These are phyloP conservation scores for Geotrichum macrosporum DNA, from an alignment of 1,139 yeast species.

Conservation along the genomic window DNA sequence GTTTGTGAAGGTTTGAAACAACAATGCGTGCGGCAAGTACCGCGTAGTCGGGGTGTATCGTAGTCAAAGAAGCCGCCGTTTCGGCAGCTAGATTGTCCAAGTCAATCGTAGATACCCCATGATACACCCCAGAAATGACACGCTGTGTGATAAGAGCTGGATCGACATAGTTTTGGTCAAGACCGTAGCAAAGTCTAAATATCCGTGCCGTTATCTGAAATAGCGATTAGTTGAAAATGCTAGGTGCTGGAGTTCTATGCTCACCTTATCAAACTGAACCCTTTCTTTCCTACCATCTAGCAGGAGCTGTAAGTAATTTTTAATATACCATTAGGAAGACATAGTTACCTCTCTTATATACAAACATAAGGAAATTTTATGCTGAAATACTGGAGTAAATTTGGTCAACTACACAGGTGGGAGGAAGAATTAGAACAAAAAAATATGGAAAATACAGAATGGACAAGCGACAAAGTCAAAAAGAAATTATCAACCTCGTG, in stretches of 20 bases:
- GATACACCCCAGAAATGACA: constrained; percentile 69
- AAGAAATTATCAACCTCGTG: constrained; percentile 15
- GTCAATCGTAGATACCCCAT: constrained; percentile 79
- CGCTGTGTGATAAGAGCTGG: constrained; percentile 68
- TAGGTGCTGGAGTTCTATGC: neutral
- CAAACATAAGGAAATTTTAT: constrained; percentile 34
- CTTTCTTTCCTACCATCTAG: constrained; percentile 67
- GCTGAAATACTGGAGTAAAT: neutral
- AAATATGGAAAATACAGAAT: neutral
- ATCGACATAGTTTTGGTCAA: constrained; percentile 62
- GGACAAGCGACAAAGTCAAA: neutral
- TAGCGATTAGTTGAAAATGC: constrained; percentile 5
- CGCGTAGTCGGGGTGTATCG: constrained; percentile 86
- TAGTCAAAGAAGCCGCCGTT: constrained; percentile 83
- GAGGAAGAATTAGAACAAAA: neutral
- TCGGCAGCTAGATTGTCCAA: constrained; percentile 78
- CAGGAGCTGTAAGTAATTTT: constrained; percentile 4
- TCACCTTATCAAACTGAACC: constrained; percentile 55
- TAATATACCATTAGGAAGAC: neutral
- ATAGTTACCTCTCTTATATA: constrained; percentile 38
- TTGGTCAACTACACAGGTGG: neutral
- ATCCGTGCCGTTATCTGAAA: constrained; percentile 47
- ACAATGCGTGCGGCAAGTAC: constrained; percentile 81
- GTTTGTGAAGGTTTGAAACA: constrained; percentile 69
- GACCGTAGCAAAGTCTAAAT: constrained; percentile 55